Percentiles rank a stretch among this genome's conserved stretches.
These are phyloP conservation scores for Penicillium waksmanii DNA, from an alignment of 495 filamentous ascomycete species.

Conservation along the genomic window DNA sequence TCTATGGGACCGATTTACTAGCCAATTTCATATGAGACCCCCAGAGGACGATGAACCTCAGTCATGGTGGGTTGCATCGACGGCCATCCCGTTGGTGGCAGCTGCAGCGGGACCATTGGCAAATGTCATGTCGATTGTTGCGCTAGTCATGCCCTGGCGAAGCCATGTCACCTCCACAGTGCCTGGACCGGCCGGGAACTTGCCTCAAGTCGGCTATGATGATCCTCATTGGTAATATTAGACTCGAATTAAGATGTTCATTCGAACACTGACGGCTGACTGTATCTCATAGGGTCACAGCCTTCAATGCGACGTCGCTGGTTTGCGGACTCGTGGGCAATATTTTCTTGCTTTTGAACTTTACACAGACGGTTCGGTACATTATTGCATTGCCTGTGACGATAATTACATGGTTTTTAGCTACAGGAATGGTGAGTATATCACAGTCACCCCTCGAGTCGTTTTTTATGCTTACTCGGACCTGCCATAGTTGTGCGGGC, in stretches of 20 bases:
- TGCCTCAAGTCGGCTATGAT: conserved; percentile 42
- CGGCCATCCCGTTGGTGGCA: conserved; percentile 72
- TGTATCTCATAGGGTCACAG: conserved; percentile 39
- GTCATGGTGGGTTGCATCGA: conserved; percentile 81
- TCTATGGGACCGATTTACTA: conserved; percentile 23
- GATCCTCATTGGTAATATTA: conserved; percentile 59
- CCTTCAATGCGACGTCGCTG: conserved; percentile 68
- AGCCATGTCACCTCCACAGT: conserved; percentile 39
- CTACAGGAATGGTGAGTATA: conserved; percentile 63
- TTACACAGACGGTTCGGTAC: conserved; percentile 79
- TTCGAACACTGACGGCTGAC: neutral
- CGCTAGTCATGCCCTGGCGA: conserved; percentile 70
- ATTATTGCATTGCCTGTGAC: conserved; percentile 72
- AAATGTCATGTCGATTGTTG: conserved; percentile 76
- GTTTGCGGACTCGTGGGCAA: conserved; percentile 71
- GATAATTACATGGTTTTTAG: conserved; percentile 69
- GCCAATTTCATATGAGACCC: conserved; percentile 44
- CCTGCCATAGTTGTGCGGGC: conserved; percentile 57
- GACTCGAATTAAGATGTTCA: too few species aligned
- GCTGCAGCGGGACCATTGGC: conserved; percentile 74
- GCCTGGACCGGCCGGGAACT: conserved; percentile 36
- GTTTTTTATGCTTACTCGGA: neutral
- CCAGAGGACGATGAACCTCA: conserved; percentile 54
- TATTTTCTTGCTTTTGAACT: conserved; percentile 77
- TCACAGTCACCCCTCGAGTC: neutral